Percentiles rank a stretch among this genome's conserved stretches.
These are phyloP conservation scores for Gymnopilus junonius DNA, from an alignment of 768 basidiomycete genomes.

Conservation along the genomic window DNA sequence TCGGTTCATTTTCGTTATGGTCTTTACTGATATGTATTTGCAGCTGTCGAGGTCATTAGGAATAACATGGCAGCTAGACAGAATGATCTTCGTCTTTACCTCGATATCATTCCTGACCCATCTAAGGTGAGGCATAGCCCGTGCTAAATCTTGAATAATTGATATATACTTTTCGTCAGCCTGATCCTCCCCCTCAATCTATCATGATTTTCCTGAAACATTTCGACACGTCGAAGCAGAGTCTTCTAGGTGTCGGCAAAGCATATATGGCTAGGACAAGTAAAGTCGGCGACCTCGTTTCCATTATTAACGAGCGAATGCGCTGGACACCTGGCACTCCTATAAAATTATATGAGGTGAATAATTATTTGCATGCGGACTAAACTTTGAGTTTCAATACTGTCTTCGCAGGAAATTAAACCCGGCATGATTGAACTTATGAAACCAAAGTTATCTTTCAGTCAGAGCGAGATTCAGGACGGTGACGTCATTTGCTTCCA, in stretches of 20 bases:
- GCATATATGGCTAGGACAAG: conserved; percentile 82
- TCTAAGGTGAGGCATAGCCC: conserved; percentile 56
- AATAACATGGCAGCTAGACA: conserved; percentile 98
- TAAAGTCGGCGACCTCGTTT: conserved; percentile 88
- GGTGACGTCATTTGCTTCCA: conserved; percentile 99
- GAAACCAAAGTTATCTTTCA: conserved; percentile 94
- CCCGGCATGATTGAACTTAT: conserved; percentile 99
- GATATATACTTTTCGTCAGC: conserved; percentile 41
- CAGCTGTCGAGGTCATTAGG: conserved; percentile 94
- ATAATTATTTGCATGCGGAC: conserved; percentile 6
- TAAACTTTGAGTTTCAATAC: not conserved
- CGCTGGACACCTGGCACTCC: conserved; percentile 94
- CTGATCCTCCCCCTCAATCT: conserved; percentile 75
- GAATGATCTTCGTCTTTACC: conserved; percentile 91
- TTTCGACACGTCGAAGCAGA: conserved; percentile 94
- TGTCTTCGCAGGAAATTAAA: conserved; percentile 85
- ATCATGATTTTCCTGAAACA: conserved; percentile 99
- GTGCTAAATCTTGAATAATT: not conserved
- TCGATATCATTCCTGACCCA: conserved; percentile 87
- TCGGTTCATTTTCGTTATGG: not conserved
- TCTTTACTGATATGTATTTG: too few species aligned
- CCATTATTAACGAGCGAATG: conserved; percentile 93
- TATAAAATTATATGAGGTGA: conserved; percentile 90
- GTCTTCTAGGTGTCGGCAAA: conserved; percentile 84
- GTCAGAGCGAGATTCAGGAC: conserved; percentile 98